Conservation (phyloP, 306 rosid species). For the Spatholobus suberectus region DNA sequence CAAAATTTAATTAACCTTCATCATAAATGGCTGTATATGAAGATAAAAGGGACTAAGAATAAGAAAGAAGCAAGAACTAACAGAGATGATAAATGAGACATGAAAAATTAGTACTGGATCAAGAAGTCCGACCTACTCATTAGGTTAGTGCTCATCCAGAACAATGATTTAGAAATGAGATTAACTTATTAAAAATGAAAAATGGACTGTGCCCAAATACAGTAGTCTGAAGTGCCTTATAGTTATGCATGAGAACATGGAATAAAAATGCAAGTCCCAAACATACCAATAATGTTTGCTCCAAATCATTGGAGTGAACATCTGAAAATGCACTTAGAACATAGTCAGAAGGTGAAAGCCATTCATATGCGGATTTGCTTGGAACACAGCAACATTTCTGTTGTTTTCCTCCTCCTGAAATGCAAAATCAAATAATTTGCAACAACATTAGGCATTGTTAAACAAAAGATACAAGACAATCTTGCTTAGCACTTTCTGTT, state of each 20-base stretch:
- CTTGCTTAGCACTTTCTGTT: background rate
- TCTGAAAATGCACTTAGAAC: slow-evolving; percentile 77
- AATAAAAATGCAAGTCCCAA: slow-evolving; percentile 26
- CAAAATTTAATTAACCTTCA: background rate
- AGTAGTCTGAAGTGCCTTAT: slow-evolving; percentile 3
- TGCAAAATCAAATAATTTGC: slow-evolving; percentile 35
- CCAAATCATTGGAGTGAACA: slow-evolving; percentile 87
- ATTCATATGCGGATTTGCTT: slow-evolving; percentile 70
- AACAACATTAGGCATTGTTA: slow-evolving; percentile 19
- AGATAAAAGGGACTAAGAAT: background rate
- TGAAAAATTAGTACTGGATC: slow-evolving; percentile 9
- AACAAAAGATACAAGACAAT: background rate
- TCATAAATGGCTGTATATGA: background rate
- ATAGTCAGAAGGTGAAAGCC: slow-evolving; percentile 81
- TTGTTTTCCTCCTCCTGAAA: slow-evolving; percentile 74
- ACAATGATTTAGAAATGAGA: background rate
- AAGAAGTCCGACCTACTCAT: background rate
- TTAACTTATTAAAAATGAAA: background rate
- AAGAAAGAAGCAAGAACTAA: background rate
- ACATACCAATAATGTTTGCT: slow-evolving; percentile 88
- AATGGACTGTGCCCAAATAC: background rate
- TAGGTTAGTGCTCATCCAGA: background rate
- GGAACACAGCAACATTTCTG: slow-evolving; percentile 55
- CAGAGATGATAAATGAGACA: background rate
- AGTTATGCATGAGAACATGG: slow-evolving; percentile 15